These are phyloP conservation scores for Aschersonia sp. DNA, from an alignment of 2,329 filamentous ascomycete genomes.

Conservation along the genomic window DNA sequence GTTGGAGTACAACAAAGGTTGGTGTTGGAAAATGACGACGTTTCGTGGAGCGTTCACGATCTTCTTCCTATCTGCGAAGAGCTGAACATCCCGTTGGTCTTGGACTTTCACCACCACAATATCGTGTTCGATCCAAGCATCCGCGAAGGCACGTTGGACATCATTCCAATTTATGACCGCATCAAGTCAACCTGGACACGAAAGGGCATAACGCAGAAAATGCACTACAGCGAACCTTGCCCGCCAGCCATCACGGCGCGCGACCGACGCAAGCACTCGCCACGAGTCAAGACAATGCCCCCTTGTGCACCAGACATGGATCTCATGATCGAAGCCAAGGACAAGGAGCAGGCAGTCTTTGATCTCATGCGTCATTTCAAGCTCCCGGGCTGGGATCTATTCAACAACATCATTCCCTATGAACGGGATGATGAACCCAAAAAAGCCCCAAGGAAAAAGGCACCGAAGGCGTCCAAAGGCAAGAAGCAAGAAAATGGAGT, in stretches of 20 bases:
- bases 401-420: conserved; percentile 67
- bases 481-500: conserved; percentile 21
- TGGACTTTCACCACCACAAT: conserved; percentile 93
- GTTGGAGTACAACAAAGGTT: conserved; percentile 62
- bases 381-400: conserved; percentile 61
- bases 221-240: conserved; percentile 81
- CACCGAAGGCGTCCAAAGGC: conserved; percentile 22
- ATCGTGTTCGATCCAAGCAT: conserved; percentile 68
- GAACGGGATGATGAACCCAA: conserved; percentile 59
- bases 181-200: conserved; percentile 74
- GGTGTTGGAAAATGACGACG: conserved; percentile 89
- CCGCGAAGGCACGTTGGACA: conserved; percentile 73
- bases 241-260: conserved; percentile 52
- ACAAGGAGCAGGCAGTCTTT: conserved; percentile 94
- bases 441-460: conserved; percentile 24
- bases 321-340: conserved; percentile 98
- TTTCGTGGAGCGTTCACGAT: conserved; percentile 85
- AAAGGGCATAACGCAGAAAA: conserved; percentile 82
- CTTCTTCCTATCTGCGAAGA: conserved; percentile 82
- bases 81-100: conserved; percentile 80
- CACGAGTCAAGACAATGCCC: conserved; percentile 64
- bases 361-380: conserved; percentile 83
- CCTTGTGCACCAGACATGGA: conserved; percentile 77
- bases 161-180: conserved; percentile 56
- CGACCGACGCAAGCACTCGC: conserved; percentile 72